These are phyloP conservation scores for Bipolaris zeicola DNA, from an alignment of 2,329 filamentous ascomycete genomes.

Conservation along the genomic window DNA sequence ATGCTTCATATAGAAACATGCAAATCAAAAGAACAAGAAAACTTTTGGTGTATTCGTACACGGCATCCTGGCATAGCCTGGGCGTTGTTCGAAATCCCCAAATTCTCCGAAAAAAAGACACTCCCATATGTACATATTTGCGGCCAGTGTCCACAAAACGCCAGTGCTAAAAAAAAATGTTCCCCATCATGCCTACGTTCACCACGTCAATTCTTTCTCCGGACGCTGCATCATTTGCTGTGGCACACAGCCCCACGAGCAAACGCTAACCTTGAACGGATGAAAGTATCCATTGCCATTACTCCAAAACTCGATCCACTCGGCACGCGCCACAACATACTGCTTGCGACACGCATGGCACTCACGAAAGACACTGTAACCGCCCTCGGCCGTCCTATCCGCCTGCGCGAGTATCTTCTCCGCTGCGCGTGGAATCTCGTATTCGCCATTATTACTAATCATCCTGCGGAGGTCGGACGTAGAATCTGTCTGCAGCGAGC, in stretches of 20 bases:
- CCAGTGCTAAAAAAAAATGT: neutral
- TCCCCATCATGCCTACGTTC: neutral
- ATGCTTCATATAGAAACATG: neutral
- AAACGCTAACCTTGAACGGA: constrained; percentile 35
- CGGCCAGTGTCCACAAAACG: neutral
- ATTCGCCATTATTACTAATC: constrained; percentile 12
- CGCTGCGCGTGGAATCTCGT: constrained; percentile 12
- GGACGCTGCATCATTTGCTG: constrained; percentile 22
- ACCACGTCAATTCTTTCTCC: constrained; percentile 9
- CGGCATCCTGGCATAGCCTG: neutral
- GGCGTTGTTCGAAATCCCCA: neutral
- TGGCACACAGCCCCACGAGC: constrained; percentile 43
- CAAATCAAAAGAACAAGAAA: neutral
- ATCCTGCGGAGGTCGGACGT: neutral
- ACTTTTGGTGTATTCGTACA: neutral
- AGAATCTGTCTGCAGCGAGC: constrained; percentile 11
- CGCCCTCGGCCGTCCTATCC: constrained; percentile 14
- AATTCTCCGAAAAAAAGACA: neutral
- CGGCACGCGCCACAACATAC: constrained; percentile 36
- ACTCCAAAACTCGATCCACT: constrained; percentile 44
- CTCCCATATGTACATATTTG: neutral
- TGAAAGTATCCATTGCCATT: constrained; percentile 7
- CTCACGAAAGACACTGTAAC: constrained; percentile 26
- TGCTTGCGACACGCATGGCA: constrained; percentile 36
- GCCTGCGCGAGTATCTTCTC: constrained; percentile 24